Evolutionary conservation across 768 basidiomycete genomes (phyloP).

Genomic region (Pisolithus tinctorius): DNA sequence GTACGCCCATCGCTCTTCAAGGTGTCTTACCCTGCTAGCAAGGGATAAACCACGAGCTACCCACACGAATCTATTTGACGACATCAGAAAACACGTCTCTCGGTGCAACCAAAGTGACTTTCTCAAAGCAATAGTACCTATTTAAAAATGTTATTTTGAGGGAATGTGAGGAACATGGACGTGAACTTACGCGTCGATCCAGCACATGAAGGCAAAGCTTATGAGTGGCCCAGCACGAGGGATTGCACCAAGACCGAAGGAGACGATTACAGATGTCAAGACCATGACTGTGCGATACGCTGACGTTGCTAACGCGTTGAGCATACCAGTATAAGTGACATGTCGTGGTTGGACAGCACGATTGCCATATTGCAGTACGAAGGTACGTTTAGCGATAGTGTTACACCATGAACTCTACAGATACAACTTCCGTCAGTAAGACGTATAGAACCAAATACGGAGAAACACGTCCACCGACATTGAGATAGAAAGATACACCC

Average conservation of each 20-base stretch:
- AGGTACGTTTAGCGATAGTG: conserved; percentile 69
- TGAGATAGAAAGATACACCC: conserved; percentile 71
- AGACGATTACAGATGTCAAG: conserved; percentile 63
- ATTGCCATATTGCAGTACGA: conserved; percentile 61
- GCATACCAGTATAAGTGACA: conserved; percentile 59
- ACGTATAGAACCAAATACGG: background rate
- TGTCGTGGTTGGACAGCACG: conserved; percentile 47
- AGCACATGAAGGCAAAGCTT: conserved; percentile 72
- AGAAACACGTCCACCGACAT: conserved; percentile 44
- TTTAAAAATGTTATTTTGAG: conserved; percentile 1
- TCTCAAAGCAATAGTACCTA: conserved; percentile 89
- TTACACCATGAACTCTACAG: conserved; percentile 71
- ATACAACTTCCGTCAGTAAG: conserved; percentile 4
- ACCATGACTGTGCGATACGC: conserved; percentile 82
- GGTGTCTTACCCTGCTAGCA: conserved; percentile 57
- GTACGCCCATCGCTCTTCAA: conserved; percentile 89
- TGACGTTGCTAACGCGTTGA: conserved; percentile 70
- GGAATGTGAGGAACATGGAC: background rate
- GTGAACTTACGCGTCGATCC: conserved; percentile 76
- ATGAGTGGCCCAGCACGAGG: conserved; percentile 57
- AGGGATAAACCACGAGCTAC: conserved; percentile 67
- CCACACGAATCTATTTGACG: conserved; percentile 60
- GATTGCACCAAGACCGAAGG: conserved; percentile 54
- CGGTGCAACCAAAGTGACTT: conserved; percentile 2
- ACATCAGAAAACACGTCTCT: conserved; percentile 9